Evolutionary conservation across 192 early-diverging fungal species (phyloP), one percentile per base, ranked within the genome.

Genomic region (Entophlyctis luteolus): DNA sequence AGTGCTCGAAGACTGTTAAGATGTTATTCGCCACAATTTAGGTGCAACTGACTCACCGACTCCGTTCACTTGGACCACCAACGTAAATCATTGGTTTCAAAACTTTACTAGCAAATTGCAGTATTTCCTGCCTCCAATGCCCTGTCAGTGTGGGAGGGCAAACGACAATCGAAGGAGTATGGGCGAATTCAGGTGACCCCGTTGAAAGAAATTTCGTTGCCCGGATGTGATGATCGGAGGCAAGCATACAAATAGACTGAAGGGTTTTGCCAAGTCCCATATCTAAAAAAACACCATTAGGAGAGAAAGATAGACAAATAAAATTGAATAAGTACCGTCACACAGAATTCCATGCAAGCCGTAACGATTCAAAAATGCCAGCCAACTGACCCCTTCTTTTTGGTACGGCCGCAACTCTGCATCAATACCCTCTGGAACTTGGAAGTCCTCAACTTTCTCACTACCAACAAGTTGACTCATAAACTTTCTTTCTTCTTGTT

Each of bases 231-330:
- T 98, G 94, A 76, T 98, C 92, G 66, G 90, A 87, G 0, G 93
- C 91, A 35, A 99, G 63, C 59, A 97, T 93, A 65, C 93, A 95
- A 58, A 99, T 97, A 31, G 94, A 90, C 71, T 99, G 97, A 33
- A 98, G 70, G 1, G 95, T 98, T 77, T 99, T 99, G 8, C 97
- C 97, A 23, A 99, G 76, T 23, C 97, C 97, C 97, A 98, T 98
- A 80, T 97, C 91, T 89, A 52, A 3, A 59, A 62, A 47, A 10
- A 42, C 20, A 39, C 22, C 37, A 3, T 4, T 31, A 32, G 23
- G 5, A 12, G 35, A 37, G 18, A 62, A 32, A 66, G 27, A n/a
- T 6, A 58, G 38, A 31, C 35, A 58, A 18, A 59, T 39, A 22
- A 47, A 29, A 50, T 49, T 42, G 23, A 63, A 2, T 22, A 28